Base-by-base conservation (phyloP, 495 filamentous ascomycete species). In the Physcia stellaris region DNA sequence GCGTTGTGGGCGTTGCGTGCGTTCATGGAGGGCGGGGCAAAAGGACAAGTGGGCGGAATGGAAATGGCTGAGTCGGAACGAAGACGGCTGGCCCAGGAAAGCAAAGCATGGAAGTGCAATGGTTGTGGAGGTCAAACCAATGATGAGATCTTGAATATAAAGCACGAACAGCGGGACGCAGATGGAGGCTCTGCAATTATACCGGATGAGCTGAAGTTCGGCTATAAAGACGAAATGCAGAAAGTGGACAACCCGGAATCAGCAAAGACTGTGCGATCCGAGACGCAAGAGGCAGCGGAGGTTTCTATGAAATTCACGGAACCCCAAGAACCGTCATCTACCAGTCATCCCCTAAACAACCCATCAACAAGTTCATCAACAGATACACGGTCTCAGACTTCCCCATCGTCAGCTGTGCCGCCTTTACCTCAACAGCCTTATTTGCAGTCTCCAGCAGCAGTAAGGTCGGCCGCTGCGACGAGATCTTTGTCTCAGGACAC, bases 21-120 rank as follows among this genome's bases (percentile, higher is more conserved):
- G 40, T 74, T 75, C 37, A 69, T 71, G 51, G 51, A 51, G 17
- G 60, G 61, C 3, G 72, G 70, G 51, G 63, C 62, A 28, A 55
- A 55, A 41, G 68, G 90, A 0, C 90, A 98, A 66, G 61, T 98
- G 1, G 90, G 90, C 2, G 90, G 90, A 3, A 60, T 95, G 55
- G 86, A 94, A 42, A 77, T 77, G 13, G 66, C 49, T 32, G 70
- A 75, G 5, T 65, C 58, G 7, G 70, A 78, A 39, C 59, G 86
- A 41, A 63, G 66, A 46, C 61, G 71, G 40, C 69, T 83, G 49
- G 88, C 88, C 11, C 58, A 45, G 23, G 67, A 73, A 53, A 80
- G 73, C 43, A 43, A 50, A 11, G 55, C 24, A 9, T 94, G 70
- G 74, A 63, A 58, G 42, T 92, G 83, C 62, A 54, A 60, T 0